Conservation (phyloP, 2,329 filamentous ascomycete genomes). For the Colletotrichum liriopes region DNA sequence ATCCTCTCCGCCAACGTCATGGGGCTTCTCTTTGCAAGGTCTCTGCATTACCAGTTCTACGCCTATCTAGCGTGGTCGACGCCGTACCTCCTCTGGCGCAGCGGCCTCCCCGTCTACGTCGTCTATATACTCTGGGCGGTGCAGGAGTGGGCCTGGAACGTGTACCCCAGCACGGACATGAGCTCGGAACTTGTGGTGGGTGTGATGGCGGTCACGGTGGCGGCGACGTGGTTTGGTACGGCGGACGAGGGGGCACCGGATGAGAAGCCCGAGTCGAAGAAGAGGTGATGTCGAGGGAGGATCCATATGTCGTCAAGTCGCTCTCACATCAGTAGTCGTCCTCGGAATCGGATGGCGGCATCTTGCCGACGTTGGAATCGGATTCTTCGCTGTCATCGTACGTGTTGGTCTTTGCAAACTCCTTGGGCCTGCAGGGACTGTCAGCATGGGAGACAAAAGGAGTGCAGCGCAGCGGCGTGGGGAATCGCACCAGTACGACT, state of each 20-base stretch:
- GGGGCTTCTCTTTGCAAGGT: constrained; percentile 88
- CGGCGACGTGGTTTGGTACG: constrained; percentile 73
- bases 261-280: constrained; percentile 46
- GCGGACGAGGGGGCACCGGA: constrained; percentile 55
- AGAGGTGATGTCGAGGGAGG: constrained; percentile 28
- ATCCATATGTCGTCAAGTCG: constrained; percentile 23
- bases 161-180: constrained; percentile 81
- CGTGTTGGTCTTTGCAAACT: constrained; percentile 79
- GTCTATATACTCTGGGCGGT: constrained; percentile 80
- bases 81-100: constrained; percentile 88
- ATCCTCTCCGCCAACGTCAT: constrained; percentile 84
- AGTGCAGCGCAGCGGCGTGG: background rate
- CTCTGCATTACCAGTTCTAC: constrained; percentile 96
- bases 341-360: constrained; percentile 87
- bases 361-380: constrained; percentile 85
- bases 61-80: constrained; percentile 92
- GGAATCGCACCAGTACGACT: constrained; percentile 81
- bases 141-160: constrained; percentile 96
- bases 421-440: constrained; percentile 75
- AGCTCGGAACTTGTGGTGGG: constrained; percentile 78
- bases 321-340: constrained; percentile 64
- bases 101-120: constrained; percentile 76
- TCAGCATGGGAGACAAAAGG: constrained; percentile 13
- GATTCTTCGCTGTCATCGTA: constrained; percentile 79
- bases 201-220: constrained; percentile 77